Evolutionary conservation across 345 rosid species (phyloP), one percentile per base, ranked within the genome.

Genomic region (Salix caprea): DNA sequence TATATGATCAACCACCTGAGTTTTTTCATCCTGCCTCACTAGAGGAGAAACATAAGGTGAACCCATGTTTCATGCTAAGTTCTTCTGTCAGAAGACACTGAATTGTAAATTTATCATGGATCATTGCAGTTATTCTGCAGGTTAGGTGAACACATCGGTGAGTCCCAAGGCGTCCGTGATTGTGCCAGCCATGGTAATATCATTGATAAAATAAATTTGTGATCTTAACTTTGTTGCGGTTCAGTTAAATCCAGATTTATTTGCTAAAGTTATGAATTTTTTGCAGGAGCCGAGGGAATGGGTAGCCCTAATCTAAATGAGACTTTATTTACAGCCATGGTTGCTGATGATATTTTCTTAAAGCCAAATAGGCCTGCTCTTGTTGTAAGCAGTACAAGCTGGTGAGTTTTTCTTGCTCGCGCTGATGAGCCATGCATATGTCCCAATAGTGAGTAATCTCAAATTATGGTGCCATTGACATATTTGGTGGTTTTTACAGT

Each of bases 361-460:
- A 96, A 91, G 88, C 85, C 80, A 62, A 89, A 86, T 72, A 90
- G 96, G 77, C 98, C 97, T 46, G 99, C 97, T 42, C 95, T 96
- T 87, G 86, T 96, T 39, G 95, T 96, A 68, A 96, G 98, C 88
- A 96, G 99, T 82, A 96, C 99, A 72, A 96, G 98, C 87, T 96
- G 99, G 99, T 96, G 78, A 85, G 90, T 24, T 54, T 32, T 65
- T 54, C 34, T 3, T 16, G 12, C 37, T 23, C 11, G 19, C 19
- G 48, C n/a, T 72, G 16, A 6, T 39, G 42, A 19, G 12, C 44
- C 50, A 46, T 3, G 50, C 13, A 46, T 46, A 14, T 3, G 50
- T 18, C 50, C 50, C 50, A 46, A 13, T 13, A 3, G 50, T 46
- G 18, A 46, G 15, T 46, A 12, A 46, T 46, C 18, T 46, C 18